phyloP scores from a whole-genome alignment of 2,329 filamentous ascomycete species.

The Pseudogymnoascus sp. region DNA sequence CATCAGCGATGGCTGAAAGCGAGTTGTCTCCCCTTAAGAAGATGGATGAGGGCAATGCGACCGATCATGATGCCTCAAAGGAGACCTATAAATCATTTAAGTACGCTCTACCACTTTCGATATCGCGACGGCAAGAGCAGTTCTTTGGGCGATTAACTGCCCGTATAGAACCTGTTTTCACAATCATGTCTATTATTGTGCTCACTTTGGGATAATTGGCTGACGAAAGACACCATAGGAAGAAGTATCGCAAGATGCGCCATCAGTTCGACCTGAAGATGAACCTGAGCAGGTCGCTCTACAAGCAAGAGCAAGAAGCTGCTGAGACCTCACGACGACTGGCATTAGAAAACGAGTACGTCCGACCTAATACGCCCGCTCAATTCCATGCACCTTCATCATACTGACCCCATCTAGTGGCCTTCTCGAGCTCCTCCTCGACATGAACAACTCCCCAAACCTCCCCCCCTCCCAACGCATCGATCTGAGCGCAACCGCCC shows the following conservation, averaged over 20 bases:
- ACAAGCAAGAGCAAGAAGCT: slow-evolving; percentile 72
- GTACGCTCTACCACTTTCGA: slow-evolving; percentile 20
- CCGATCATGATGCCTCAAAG: slow-evolving; percentile 21
- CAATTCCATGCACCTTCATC: neutral
- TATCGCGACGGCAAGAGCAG: neutral
- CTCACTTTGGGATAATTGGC: neutral
- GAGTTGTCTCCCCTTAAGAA: slow-evolving; percentile 1
- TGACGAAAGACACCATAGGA: slow-evolving; percentile 49
- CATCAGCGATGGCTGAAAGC: neutral
- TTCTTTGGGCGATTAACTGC: neutral
- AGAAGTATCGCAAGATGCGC: slow-evolving; percentile 93
- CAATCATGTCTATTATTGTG: neutral
- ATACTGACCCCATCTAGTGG: slow-evolving; percentile 47
- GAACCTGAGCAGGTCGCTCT: slow-evolving; percentile 72
- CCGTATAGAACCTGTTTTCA: neutral
- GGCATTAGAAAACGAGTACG: slow-evolving; percentile 87
- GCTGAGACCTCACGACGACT: slow-evolving; percentile 73
- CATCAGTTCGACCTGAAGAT: slow-evolving; percentile 68
- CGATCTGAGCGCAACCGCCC: slow-evolving; percentile 44
- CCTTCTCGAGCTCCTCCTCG: slow-evolving; percentile 77
- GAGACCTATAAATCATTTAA: slow-evolving; percentile 31
- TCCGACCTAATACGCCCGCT: slow-evolving; percentile 13
- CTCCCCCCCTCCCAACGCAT: slow-evolving; percentile 67
- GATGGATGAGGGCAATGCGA: slow-evolving; percentile 14
- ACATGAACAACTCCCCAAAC: slow-evolving; percentile 77